Percentiles rank a stretch among this genome's conserved stretches.
Conservation (phyloP, 202 grass and related monocot genomes). For the Zizania palustris region DNA sequence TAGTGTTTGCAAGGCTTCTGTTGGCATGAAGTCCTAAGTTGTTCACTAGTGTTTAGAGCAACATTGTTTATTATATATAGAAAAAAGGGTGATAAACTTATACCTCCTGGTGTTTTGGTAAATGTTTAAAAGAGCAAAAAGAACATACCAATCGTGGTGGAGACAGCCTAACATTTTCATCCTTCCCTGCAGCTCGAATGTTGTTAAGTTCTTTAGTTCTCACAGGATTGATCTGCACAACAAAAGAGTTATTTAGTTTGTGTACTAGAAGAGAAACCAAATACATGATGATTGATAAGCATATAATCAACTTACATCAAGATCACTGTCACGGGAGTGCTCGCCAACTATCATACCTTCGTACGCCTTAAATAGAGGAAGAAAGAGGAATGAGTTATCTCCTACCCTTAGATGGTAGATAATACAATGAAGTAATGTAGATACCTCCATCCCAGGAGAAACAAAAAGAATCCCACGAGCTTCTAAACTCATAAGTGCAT, state of each 20-base stretch:
- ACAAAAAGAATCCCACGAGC: slow-evolving; percentile 98
- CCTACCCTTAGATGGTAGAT: slow-evolving; percentile 17
- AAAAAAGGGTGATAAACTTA: neutral
- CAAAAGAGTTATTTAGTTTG: slow-evolving; percentile 24
- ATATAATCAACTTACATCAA: slow-evolving; percentile 75
- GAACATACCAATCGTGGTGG: slow-evolving; percentile 86
- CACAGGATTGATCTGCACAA: slow-evolving; percentile 84
- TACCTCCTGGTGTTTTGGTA: slow-evolving; percentile 16
- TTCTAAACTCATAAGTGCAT: slow-evolving; percentile 97
- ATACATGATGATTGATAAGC: slow-evolving; percentile 6
- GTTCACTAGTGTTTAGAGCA: neutral
- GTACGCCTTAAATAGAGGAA: slow-evolving; percentile 67
- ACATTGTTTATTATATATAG: slow-evolving; percentile 4
- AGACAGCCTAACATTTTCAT: slow-evolving; percentile 89
- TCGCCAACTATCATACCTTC: slow-evolving; percentile 98
- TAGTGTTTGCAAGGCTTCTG: slow-evolving; percentile 19
- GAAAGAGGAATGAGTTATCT: slow-evolving; percentile 27
- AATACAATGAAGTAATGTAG: slow-evolving; percentile 34
- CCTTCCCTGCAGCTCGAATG: slow-evolving; percentile 90
- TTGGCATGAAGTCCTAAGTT: neutral
- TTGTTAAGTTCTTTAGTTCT: slow-evolving; percentile 98
- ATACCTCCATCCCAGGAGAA: slow-evolving; percentile 94
- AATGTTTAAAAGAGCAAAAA: neutral
- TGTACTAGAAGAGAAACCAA: slow-evolving; percentile 25
- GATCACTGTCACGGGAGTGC: slow-evolving; percentile 95